phyloP scores from a whole-genome alignment of 2,329 filamentous ascomycete species.

The Colletotrichum spaethianum region DNA sequence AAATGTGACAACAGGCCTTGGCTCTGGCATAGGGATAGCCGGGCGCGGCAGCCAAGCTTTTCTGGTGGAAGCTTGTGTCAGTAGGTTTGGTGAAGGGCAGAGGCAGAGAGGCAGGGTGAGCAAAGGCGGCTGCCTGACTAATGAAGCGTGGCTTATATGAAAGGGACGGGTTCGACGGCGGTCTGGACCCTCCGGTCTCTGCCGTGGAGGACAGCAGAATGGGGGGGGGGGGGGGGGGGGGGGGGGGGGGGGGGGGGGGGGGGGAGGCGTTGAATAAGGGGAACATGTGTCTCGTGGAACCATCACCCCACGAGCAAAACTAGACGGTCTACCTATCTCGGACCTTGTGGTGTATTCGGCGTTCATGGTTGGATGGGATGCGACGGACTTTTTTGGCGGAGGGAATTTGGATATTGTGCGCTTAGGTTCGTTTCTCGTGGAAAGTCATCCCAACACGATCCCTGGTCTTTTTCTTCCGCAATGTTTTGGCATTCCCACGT shows the following conservation, averaged over 20 bases:
- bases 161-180: slow-evolving; percentile 26
- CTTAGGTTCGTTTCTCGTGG: slow-evolving; percentile 1
- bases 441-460: slow-evolving; percentile 2
- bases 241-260: no score
- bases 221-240: no score
- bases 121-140: slow-evolving; percentile 14
- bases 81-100: slow-evolving; percentile 5
- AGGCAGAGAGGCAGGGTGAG: slow-evolving; percentile 1
- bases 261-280: slow-evolving; percentile 25
- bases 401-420: background rate
- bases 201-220: background rate
- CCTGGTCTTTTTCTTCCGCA: background rate
- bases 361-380: slow-evolving; percentile 1
- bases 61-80: background rate
- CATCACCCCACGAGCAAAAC: slow-evolving; percentile 4
- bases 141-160: slow-evolving; percentile 33
- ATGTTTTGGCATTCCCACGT: background rate
- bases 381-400: background rate
- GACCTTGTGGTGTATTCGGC: slow-evolving; percentile 20
- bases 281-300: slow-evolving; percentile 5
- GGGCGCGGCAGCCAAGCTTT: slow-evolving; percentile 8
- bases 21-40: background rate
- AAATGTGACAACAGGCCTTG: background rate
- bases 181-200: slow-evolving; percentile 27
- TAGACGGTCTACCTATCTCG: background rate